A percentile compares a stretch with the other conserved stretches of the same genome.
Evolutionary conservation across 768 basidiomycete genomes (phyloP).

Genomic region (Collybia mongolica): DNA sequence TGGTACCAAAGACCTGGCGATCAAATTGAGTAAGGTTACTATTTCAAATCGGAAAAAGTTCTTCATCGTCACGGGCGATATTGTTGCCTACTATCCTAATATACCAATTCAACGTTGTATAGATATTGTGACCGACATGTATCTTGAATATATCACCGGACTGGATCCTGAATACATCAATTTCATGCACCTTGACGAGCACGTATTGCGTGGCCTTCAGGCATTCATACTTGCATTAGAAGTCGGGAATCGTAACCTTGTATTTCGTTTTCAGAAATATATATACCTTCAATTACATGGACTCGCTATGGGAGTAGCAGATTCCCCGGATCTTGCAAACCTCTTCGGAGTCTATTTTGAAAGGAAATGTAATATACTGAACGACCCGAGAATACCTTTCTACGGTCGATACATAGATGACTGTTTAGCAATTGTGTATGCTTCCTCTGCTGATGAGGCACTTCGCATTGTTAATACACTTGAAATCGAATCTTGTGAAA

Average conservation of each 20-base stretch:
- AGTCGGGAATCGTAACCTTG: conserved; percentile 18
- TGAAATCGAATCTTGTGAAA: conserved; percentile 14
- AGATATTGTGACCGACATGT: conserved; percentile 17
- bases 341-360: conserved; percentile 24
- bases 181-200: background rate
- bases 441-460: conserved; percentile 13
- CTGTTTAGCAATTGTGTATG: conserved; percentile 19
- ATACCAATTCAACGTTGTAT: conserved; percentile 17
- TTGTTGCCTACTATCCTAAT: conserved; percentile 32
- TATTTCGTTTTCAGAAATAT: conserved; percentile 17
- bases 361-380: background rate
- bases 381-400: conserved; percentile 14
- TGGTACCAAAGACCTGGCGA: conserved; percentile 29
- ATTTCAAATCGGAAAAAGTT: background rate
- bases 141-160: conserved; percentile 9
- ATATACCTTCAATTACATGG: conserved; percentile 23
- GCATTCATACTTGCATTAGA: conserved; percentile 13
- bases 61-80: conserved; percentile 29
- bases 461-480: conserved; percentile 2
- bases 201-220: conserved; percentile 1
- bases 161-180: conserved; percentile 1
- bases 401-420: conserved; percentile 33
- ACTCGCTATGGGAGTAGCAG: conserved; percentile 30
- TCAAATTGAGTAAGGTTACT: conserved; percentile 23
- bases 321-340: conserved; percentile 28